Percentiles rank a stretch among this genome's conserved stretches.
Conservation (phyloP, 768 basidiomycete genomes). For the Psilocybe cyanescens region DNA sequence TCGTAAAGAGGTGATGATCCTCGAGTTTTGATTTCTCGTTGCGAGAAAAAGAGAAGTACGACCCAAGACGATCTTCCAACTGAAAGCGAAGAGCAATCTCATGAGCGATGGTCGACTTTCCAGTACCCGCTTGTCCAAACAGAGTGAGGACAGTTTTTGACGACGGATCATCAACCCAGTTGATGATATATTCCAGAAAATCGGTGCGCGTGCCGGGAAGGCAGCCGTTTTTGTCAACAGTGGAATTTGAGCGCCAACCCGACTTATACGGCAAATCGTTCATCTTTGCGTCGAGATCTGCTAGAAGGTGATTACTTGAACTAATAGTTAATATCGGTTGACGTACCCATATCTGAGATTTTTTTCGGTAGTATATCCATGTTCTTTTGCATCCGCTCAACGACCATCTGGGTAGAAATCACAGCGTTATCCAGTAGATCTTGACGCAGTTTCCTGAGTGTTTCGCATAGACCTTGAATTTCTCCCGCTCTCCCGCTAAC, state of each 20-base stretch:
- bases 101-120: conserved; percentile 4
- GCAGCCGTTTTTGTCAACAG: not conserved
- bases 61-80: not conserved
- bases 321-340: not conserved
- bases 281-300: conserved; percentile 4
- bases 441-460: not conserved
- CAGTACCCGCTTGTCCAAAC: conserved; percentile 6
- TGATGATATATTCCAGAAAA: conserved; percentile 4
- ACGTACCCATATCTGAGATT: conserved; percentile 1
- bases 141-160: not conserved
- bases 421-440: not conserved
- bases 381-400: not conserved
- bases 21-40: not conserved
- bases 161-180: not conserved
- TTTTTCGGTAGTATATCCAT: not conserved
- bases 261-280: conserved; percentile 1
- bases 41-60: not conserved
- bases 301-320: not conserved
- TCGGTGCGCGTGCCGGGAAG: not conserved
- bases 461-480: not conserved
- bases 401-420: not conserved
- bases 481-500: not conserved
- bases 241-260: not conserved
- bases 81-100: conserved; percentile 2
- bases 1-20: conserved; percentile 4